Conservation (phyloP, 2,329 filamentous ascomycete genomes). For the Penicillium sp. region DNA sequence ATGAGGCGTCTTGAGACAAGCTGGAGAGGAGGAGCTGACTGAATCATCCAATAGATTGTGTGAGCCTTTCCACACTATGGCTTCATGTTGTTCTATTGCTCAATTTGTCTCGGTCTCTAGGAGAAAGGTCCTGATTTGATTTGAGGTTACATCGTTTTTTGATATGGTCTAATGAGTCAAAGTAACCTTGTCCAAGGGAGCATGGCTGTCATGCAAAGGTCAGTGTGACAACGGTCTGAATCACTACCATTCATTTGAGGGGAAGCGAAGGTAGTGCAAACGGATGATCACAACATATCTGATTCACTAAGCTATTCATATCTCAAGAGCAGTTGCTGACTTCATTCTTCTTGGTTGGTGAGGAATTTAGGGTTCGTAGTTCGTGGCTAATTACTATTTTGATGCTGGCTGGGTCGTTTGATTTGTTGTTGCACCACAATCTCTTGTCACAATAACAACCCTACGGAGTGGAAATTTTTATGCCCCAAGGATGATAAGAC, state of each 20-base stretch:
- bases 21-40: neutral
- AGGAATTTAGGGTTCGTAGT: neutral
- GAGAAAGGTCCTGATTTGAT: conserved; percentile 2
- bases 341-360: neutral
- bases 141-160: conserved; percentile 19
- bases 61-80: neutral
- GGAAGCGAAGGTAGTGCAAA: conserved; percentile 3
- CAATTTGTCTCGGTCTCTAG: conserved; percentile 11
- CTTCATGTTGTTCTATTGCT: neutral
- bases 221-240: conserved; percentile 12
- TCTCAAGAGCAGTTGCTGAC: neutral
- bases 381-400: neutral
- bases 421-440: neutral
- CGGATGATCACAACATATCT: neutral
- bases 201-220: conserved; percentile 3
- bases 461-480: no score
- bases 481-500: neutral
- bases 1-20: conserved; percentile 1
- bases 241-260: conserved; percentile 1
- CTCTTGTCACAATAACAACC: neutral
- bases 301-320: neutral
- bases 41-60: neutral
- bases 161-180: neutral
- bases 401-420: conserved; percentile 1
- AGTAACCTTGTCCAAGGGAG: conserved; percentile 11